Base-by-base conservation (phyloP, 352 stramenopile genomes). In the Globisporangium spinosum region DNA sequence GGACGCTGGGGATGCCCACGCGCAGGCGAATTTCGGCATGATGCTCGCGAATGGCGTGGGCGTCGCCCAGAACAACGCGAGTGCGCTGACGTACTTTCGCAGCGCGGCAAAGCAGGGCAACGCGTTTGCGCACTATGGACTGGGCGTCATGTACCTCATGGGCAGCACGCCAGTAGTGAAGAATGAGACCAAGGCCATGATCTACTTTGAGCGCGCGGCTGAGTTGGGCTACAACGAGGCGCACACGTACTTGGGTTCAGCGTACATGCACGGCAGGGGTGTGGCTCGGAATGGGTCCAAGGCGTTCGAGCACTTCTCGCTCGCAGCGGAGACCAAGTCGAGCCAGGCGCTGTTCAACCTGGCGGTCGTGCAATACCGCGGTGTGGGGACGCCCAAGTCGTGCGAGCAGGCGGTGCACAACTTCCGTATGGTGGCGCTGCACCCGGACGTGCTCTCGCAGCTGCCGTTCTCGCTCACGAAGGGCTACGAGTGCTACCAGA, bases 341-440 rank as follows among this genome's bases (percentile, higher is more conserved):
- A 85, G 74, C 35, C 80, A 88, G 54, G 73, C 83, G 13, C 51
- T 89, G 15, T 89, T 91, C 65, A 90, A 92, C 55, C 64, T 93
- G n/a, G 86, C 78, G 2, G 75, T 91, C 40, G 87, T 94, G 86
- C 79, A 93, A 64, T 93, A 80, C 62, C 75, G 70, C 27, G 86
- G 83, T 32, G 69, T 85, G 22, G 84, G 84, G 2, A 89, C 79
- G 4, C 67, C 73, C 12, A 65, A 65, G 17, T 87, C 79, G 9
- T 94, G 86, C 55, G 57, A 56, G 0, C 59, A 61, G 12, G 82
- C 86, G 0, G 45, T 93, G 32, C 65, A 79, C 17, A 67, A 86
- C n/a, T 91, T 94, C 40, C 84, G 86, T 32, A 65, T 71, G 1
- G 86, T 92, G 6, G 83, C 85, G n/a, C 64, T 89, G 22, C 75